Evolutionary conservation across 306 rosid species (phyloP), one percentile per base, ranked within the genome.

Genomic region (Parietaria judaica): DNA sequence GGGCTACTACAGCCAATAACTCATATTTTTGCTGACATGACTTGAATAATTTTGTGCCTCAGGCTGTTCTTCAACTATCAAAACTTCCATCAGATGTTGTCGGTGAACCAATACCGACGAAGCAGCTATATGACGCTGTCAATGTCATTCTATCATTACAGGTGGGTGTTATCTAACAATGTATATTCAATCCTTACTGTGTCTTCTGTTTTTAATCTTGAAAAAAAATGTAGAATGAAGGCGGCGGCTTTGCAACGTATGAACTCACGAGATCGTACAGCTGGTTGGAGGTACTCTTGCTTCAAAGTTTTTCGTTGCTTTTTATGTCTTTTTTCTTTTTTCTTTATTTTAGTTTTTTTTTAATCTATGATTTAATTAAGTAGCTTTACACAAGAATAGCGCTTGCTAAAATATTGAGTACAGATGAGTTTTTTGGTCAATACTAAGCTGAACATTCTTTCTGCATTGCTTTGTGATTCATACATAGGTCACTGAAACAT

Each of bases 221-320:
- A 56, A 38, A 47, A 43, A 54, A 16, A 58, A 64, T 75, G 64
- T 82, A 91, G 97, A 91, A 91, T 64, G 78, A 54, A 23, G 85
- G 80, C 53, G 96, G 97, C 54, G 96, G 97, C 63, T 71, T 85
- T 71, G 96, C 96, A 15, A 87, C 96, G 8, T 91, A 91, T 37
- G 97, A 91, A 69, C 86, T 91, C 72, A 91, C 88, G 35, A 84
- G 97, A 71, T 91, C 97, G 60, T 87, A 91, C 75, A 58, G 50
- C 3, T 91, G 97, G 95, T 80, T 91, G 83, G 97, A 91, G 97
- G 97, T 91, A 83, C 7, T 41, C 45, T 41, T 8, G 6, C 45
- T 41, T 41, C 45, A 41, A 41, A 41, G 45, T 41, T 41, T 5
- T 41, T 41, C 0, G 45, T 41, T 41, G 9, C 7, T 41, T 41